These are phyloP conservation scores for Wickerhamiella azymoides DNA, from an alignment of 805 yeast genomes.

Conservation along the genomic window DNA sequence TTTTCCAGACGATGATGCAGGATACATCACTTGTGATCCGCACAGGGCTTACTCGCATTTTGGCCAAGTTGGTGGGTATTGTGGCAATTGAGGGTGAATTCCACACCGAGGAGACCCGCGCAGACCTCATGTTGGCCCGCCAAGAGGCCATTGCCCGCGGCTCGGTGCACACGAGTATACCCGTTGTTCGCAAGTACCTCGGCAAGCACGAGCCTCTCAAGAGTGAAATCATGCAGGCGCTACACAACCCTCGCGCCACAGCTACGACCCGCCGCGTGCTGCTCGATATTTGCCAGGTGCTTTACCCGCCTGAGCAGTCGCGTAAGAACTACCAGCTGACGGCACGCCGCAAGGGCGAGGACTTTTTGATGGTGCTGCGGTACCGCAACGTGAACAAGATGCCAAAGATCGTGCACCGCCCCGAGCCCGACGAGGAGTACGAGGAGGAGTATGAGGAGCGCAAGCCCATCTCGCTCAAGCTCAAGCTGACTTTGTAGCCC, in stretches of 20 bases:
- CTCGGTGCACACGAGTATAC: slow-evolving; percentile 51
- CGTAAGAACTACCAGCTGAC: slow-evolving; percentile 59
- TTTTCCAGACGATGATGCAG: slow-evolving; percentile 41
- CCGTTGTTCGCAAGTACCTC: slow-evolving; percentile 46
- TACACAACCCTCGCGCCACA: slow-evolving; percentile 45
- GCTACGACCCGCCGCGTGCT: slow-evolving; percentile 47
- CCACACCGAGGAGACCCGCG: background rate
- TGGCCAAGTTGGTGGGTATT: slow-evolving; percentile 43
- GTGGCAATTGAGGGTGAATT: slow-evolving; percentile 50
- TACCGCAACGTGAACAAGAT: slow-evolving; percentile 16
- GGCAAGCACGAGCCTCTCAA: slow-evolving; percentile 40
- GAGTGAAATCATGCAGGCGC: slow-evolving; percentile 49
- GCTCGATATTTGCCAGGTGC: slow-evolving; percentile 49
- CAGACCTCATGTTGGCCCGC: slow-evolving; percentile 35
- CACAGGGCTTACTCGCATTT: slow-evolving; percentile 32
- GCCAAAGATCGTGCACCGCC: slow-evolving; percentile 4
- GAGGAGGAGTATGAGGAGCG: background rate
- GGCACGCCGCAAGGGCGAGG: slow-evolving; percentile 35
- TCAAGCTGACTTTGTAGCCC: slow-evolving; percentile 1
- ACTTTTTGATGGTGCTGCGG: slow-evolving; percentile 36
- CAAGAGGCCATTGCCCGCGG: slow-evolving; percentile 54
- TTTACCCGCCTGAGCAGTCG: slow-evolving; percentile 45
- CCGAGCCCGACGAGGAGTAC: background rate
- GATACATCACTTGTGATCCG: slow-evolving; percentile 44
- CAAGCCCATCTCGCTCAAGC: slow-evolving; percentile 4